These are phyloP conservation scores for Tephrocybe sp. DNA, from an alignment of 768 basidiomycete genomes.

Conservation along the genomic window DNA sequence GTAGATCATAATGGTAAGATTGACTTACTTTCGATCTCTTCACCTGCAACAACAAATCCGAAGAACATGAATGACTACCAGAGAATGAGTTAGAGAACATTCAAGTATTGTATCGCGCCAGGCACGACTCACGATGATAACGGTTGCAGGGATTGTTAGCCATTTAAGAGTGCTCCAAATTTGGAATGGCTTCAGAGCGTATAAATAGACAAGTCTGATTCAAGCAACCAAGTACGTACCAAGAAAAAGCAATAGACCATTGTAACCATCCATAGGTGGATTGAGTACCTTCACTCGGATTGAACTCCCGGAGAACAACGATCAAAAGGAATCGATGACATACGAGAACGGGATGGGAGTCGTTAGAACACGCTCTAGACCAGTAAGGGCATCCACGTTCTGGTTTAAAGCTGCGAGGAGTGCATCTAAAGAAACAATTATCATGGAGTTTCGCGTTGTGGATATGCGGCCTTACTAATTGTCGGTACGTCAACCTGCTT, in stretches of 20 bases:
- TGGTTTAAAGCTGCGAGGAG: conserved; percentile 48
- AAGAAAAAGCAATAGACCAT: conserved; percentile 57
- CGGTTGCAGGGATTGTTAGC: conserved; percentile 64
- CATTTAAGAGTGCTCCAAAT: conserved; percentile 52
- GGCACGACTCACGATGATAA: conserved; percentile 36
- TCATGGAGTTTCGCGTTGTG: not conserved
- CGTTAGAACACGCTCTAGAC: conserved; percentile 69
- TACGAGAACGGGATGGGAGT: conserved; percentile 78
- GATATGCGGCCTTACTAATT: conserved; percentile 40
- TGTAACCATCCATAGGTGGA: conserved; percentile 68
- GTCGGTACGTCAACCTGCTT: conserved; percentile 60
- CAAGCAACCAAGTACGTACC: conserved; percentile 29
- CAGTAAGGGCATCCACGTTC: conserved; percentile 64
- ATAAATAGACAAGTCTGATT: not conserved
- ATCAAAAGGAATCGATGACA: conserved; percentile 13
- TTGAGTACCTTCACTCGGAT: conserved; percentile 45
- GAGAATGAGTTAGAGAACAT: not conserved
- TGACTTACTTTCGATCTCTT: conserved; percentile 68
- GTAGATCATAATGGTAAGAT: conserved; percentile 1
- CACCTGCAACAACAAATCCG: conserved; percentile 70
- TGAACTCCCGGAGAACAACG: not conserved
- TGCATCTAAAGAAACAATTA: conserved; percentile 29
- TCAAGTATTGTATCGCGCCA: conserved; percentile 14
- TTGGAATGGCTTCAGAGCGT: conserved; percentile 54
- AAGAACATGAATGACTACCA: conserved; percentile 65